Conservation (phyloP, 441 rosid genomes). For the Gossypium lobatum region DNA sequence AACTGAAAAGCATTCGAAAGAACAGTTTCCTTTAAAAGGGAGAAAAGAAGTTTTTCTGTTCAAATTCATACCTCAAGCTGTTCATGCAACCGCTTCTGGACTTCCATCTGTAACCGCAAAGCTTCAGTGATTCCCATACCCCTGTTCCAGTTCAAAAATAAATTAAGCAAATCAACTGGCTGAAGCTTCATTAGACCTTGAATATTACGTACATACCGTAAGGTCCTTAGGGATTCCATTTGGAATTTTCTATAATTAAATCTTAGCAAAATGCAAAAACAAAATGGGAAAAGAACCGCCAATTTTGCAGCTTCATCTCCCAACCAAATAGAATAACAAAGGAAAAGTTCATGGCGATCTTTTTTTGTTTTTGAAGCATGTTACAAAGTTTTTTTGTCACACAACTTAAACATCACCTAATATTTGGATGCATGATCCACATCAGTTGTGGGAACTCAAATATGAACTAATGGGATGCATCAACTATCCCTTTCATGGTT, state of each 20-base stretch:
- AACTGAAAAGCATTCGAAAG: neutral
- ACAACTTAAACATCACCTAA: constrained; percentile 6
- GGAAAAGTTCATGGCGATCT: neutral
- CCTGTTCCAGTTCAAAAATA: constrained; percentile 28
- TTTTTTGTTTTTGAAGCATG: neutral
- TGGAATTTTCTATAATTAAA: constrained; percentile 3
- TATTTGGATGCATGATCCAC: neutral
- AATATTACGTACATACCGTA: neutral
- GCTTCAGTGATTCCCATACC: constrained; percentile 89
- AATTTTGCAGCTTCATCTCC: neutral
- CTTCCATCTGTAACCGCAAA: constrained; percentile 89
- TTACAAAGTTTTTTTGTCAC: neutral
- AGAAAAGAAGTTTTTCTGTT: neutral
- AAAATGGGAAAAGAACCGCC: neutral
- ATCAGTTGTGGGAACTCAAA: neutral
- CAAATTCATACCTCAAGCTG: constrained; percentile 60
- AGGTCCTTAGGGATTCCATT: neutral
- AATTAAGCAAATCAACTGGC: neutral
- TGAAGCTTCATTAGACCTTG: constrained; percentile 1
- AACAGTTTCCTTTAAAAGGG: neutral
- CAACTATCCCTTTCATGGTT: constrained; percentile 8
- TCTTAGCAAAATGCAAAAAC: neutral
- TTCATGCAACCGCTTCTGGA: constrained; percentile 85
- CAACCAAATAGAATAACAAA: constrained; percentile 3
- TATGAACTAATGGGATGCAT: neutral